Percentiles rank a stretch among this genome's conserved stretches.
phyloP scores from a whole-genome alignment of 176 grass and related monocot genomes.

The Zea luxurians region DNA sequence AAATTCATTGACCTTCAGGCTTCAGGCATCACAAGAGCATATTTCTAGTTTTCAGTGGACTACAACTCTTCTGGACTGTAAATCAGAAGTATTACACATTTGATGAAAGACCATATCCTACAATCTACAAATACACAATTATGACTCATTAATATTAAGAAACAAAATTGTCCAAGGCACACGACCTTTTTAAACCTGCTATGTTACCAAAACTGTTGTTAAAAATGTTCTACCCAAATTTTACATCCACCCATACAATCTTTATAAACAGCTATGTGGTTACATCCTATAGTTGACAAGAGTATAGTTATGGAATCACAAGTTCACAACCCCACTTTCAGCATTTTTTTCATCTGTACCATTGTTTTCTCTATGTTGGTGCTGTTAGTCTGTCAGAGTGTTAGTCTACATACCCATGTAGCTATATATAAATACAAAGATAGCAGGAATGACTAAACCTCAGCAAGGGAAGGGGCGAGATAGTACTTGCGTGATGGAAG shows the following conservation, averaged over 20 bases:
- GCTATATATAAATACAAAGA: slow-evolving; percentile 3
- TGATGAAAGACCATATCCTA: not conserved
- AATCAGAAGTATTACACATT: slow-evolving; percentile 13
- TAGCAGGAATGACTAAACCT: slow-evolving; percentile 14
- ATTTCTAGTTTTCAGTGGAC: not conserved
- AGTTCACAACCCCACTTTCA: not conserved
- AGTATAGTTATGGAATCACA: not conserved
- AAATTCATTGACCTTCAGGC: not conserved
- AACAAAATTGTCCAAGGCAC: not conserved
- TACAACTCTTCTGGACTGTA: slow-evolving; percentile 9
- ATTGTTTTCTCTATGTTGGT: not conserved
- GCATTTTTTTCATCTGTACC: not conserved
- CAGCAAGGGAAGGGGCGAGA: slow-evolving; percentile 1
- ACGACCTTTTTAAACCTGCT: not conserved
- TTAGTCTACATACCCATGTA: not conserved
- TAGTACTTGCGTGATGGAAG: slow-evolving; percentile 82
- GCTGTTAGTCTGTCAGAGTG: not conserved
- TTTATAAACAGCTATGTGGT: not conserved
- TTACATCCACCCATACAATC: not conserved
- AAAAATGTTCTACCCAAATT: not conserved
- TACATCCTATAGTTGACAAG: not conserved
- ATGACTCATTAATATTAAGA: not conserved
- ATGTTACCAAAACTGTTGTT: not conserved
- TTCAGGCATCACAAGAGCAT: slow-evolving; percentile 15
- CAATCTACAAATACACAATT: not conserved